Base-by-base conservation (phyloP, 768 basidiomycete genomes). In the Boletus sensibilis region DNA sequence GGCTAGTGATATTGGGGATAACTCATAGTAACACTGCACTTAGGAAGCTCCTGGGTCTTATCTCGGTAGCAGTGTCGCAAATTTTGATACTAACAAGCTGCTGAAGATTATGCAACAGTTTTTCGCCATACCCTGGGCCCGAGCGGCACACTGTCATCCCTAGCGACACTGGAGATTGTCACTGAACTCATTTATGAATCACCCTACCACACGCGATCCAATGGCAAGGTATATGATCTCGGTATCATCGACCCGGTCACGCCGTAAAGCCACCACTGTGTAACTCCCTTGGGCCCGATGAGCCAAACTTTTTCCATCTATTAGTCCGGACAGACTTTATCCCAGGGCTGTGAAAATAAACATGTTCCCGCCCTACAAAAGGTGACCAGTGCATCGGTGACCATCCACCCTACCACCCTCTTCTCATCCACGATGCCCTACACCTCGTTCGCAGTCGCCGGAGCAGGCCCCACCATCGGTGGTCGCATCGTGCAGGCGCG, bases 391-490 rank as follows among this genome's bases (percentile, higher is more conserved):
- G 10, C 7, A n/a, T 29, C 39, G 34, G 20, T 5, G n/a, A 5
- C 18, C n/a, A 33, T 37, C 13, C 43, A 47, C 27, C 35, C 39
- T 33, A 25, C 10, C n/a, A n/a, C 29, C 23, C 4, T 5, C 45
- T 20, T 50, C 40, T 44, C 55, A 46, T 31, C 39, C 50, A 49
- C 38, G 23, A 69, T 71, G 71, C 50, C 65, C 27, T 72, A 69
- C 63, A 67, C 62, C 25, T 75, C 74, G 8, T 75, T 75, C 44
- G 74, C 73, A 37, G 66, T 75, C 39, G 68, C 60, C 16, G 75
- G 74, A 9, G 68, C 72, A 11, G 74, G 74, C 9, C 70, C 71
- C n/a, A 71, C 66, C 38, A 65, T 75, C 53, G 75, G 74, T 29
- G 64, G 49, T 23, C 72, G 68, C 14, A 74, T 75, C 50, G 70